A percentile compares a stretch with the other conserved stretches of the same genome.
Conservation (phyloP, 148 eudicot genomes). For the Chenopodium berlandieri region DNA sequence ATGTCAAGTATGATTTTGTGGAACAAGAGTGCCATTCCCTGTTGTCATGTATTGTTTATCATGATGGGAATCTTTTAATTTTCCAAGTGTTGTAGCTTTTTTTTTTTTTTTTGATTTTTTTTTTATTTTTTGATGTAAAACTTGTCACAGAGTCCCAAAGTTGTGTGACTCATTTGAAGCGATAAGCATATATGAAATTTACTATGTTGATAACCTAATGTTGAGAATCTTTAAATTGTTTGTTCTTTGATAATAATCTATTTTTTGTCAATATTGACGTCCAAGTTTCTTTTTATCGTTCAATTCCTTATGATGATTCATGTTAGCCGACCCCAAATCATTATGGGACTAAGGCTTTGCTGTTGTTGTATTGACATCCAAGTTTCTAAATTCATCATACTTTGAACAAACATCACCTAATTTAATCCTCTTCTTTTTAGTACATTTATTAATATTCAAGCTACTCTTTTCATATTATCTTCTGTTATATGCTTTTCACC, state of each 20-base stretch:
- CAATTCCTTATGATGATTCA: no score
- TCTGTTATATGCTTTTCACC: background rate
- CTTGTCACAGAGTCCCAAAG: background rate
- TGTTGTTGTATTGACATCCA: no score
- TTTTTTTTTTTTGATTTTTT: background rate
- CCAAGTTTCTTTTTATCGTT: background rate
- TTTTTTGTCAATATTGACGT: background rate
- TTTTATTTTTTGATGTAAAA: background rate
- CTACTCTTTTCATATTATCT: background rate
- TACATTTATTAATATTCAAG: background rate
- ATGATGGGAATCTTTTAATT: background rate
- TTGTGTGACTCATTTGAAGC: background rate
- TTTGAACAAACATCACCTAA: no score
- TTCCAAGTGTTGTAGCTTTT: background rate
- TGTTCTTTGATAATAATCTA: background rate
- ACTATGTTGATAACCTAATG: background rate
- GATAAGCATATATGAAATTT: background rate
- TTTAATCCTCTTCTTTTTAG: no score
- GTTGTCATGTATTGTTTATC: background rate
- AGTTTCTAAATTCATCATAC: no score
- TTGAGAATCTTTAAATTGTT: no score
- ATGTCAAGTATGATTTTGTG: background rate
- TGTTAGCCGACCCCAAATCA: no score
- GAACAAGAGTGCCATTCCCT: background rate
- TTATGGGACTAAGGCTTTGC: no score